Base-by-base conservation (phyloP, 148 eudicot species). In the Gaultheria prostrata region DNA sequence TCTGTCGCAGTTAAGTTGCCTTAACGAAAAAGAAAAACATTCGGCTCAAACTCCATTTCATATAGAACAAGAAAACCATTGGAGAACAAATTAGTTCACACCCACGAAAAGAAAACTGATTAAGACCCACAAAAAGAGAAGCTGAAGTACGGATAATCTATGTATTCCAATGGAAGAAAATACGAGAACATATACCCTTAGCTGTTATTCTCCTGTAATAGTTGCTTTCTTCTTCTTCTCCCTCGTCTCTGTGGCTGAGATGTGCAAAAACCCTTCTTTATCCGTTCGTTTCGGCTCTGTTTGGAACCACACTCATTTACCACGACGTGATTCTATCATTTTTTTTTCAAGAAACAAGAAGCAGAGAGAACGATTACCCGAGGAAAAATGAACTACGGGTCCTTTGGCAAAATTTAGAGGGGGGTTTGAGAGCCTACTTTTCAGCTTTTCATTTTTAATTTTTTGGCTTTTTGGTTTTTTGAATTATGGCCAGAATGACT, bases 1-100 rank as follows among this genome's bases (percentile, higher is more conserved):
- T 17, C 35, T 26, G 43, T 28, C n/a, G 24, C 80, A 77, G 39
- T 77, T 77, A 54, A 77, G 21, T 70, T 70, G 74, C 74, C 20
- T 70, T 32, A 3, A 15, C 13, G 2, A 7, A 3, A 32, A 28
- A 61, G 13, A 57, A 21, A 21, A 57, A 3, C 15, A 9, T 1
- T 21, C 8, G 20, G 63, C 24, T 57, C 26, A 8, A 57, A 57
- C 20, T 57, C 21, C 21, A 1, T 5, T 57, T 57, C 3, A 57
- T 21, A 59, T 0, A 65, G 6, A 39, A 63, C 70, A 63, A 65
- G 32, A 65, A 65, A 26, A 65, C 71, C 65, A 6, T 57, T 21
- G 8, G 65, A 26, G 21, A 57, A 57, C 65, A 57, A 8, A 57
- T 57, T 57, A 57, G 65, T 57, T 6, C 63, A 18, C 21, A 57